Percentiles rank a stretch among this genome's conserved stretches.
phyloP scores from a whole-genome alignment of 2,329 filamentous ascomycete species.

The Furcasterigmium furcatum region DNA sequence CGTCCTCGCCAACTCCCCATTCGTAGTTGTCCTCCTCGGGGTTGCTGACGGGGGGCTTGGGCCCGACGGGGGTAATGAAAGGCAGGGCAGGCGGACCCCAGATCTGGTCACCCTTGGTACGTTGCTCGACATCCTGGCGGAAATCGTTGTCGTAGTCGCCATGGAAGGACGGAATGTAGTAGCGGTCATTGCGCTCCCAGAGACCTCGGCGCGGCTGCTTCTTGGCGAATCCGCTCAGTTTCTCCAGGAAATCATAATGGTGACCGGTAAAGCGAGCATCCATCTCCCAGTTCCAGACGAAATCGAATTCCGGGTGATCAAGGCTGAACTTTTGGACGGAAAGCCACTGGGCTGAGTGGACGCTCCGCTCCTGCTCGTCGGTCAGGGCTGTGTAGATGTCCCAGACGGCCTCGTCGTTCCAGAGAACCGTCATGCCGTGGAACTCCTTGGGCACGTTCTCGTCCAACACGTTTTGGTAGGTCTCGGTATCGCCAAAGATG shows the following conservation, averaged over 20 bases:
- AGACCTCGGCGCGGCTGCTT: conserved; percentile 68
- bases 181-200: conserved; percentile 72
- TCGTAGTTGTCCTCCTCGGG: conserved; percentile 64
- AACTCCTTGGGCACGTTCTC: conserved; percentile 68
- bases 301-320: conserved; percentile 76
- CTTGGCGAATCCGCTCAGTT: conserved; percentile 59
- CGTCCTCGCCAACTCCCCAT: conserved; percentile 75
- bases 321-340: conserved; percentile 73
- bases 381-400: conserved; percentile 75
- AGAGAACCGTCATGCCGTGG: conserved; percentile 66
- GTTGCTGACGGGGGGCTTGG: conserved; percentile 56
- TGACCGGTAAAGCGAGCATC: conserved; percentile 78
- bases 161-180: conserved; percentile 68
- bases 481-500: conserved; percentile 56
- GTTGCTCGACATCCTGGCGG: conserved; percentile 57
- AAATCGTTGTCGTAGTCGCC: conserved; percentile 67
- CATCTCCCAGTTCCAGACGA: conserved; percentile 86
- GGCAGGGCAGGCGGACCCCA: conserved; percentile 65
- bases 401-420: conserved; percentile 72
- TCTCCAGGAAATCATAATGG: conserved; percentile 75
- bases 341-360: conserved; percentile 65
- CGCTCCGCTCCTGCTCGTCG: conserved; percentile 50
- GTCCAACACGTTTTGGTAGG: conserved; percentile 58
- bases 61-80: conserved; percentile 59
- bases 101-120: conserved; percentile 50